phyloP scores from a whole-genome alignment of 1,284 basidiomycete species.

The Apiotrichum gracile region DNA sequence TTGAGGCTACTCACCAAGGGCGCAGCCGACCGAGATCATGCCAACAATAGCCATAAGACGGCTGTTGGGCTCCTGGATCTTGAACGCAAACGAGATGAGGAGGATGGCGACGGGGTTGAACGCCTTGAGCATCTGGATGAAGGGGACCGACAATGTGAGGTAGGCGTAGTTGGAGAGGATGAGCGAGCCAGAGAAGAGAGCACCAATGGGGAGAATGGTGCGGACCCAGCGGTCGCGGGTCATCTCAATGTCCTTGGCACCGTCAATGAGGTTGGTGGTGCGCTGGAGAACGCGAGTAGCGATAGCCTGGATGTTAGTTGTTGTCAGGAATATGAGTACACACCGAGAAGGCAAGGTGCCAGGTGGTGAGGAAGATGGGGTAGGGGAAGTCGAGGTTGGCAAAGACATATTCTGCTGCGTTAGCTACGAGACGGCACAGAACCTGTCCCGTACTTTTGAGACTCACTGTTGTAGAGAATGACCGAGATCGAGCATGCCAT shows the following conservation, averaged over 20 bases:
- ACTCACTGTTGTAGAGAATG: constrained; percentile 85
- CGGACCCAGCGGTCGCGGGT: constrained; percentile 72
- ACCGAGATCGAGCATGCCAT: constrained; percentile 83
- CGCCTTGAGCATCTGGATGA: constrained; percentile 99
- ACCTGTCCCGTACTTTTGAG: neutral
- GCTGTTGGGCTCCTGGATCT: constrained; percentile 79
- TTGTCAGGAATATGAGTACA: constrained; percentile 32
- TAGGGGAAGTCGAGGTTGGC: constrained; percentile 72
- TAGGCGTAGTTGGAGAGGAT: constrained; percentile 94
- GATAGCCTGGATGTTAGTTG: constrained; percentile 57
- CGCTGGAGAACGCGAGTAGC: constrained; percentile 83
- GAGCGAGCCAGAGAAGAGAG: constrained; percentile 84
- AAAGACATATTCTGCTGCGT: constrained; percentile 63
- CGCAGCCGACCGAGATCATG: constrained; percentile 77
- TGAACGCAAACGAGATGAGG: constrained; percentile 85
- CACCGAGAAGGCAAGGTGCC: constrained; percentile 76
- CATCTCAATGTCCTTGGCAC: constrained; percentile 78
- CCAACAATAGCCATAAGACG: constrained; percentile 73
- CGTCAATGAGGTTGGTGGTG: constrained; percentile 84
- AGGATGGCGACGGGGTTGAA: constrained; percentile 96
- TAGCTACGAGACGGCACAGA: neutral
- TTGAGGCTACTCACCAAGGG: constrained; percentile 59
- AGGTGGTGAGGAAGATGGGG: constrained; percentile 84
- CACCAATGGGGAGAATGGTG: constrained; percentile 87
- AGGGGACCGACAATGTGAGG: constrained; percentile 81